A percentile compares a stretch with the other conserved stretches of the same genome.
These are phyloP conservation scores for Suhomyces ambrosiae DNA, from an alignment of 1,139 yeast genomes.

Conservation along the genomic window DNA sequence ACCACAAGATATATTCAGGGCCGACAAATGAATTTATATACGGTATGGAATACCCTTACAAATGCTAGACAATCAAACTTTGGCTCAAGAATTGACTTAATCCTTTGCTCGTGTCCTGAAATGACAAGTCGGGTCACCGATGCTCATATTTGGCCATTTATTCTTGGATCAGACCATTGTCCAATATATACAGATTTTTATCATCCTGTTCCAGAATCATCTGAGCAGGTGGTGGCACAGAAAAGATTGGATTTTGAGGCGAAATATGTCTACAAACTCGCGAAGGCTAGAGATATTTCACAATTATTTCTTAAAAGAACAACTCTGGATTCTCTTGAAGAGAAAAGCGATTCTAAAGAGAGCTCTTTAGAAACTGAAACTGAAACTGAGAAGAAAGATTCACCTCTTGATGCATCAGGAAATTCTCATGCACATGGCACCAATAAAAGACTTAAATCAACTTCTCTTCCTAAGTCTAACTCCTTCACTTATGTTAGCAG, in stretches of 20 bases:
- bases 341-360: not conserved
- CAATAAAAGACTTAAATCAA: not conserved
- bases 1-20: slow-evolving; percentile 63
- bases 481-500: slow-evolving; percentile 15
- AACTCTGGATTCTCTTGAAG: not conserved
- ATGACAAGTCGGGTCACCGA: slow-evolving; percentile 36
- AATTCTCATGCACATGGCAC: not conserved
- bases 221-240: not conserved
- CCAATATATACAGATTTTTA: slow-evolving; percentile 78
- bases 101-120: slow-evolving; percentile 48
- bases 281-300: slow-evolving; percentile 53
- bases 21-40: slow-evolving; percentile 65
- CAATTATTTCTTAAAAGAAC: slow-evolving; percentile 40
- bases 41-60: slow-evolving; percentile 88
- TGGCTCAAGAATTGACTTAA: slow-evolving; percentile 87
- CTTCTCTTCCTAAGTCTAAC: not conserved
- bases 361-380: not conserved
- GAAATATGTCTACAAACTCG: slow-evolving; percentile 49
- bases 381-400: not conserved
- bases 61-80: slow-evolving; percentile 80
- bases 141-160: slow-evolving; percentile 68
- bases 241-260: slow-evolving; percentile 56
- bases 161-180: slow-evolving; percentile 93
- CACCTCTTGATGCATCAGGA: not conserved
- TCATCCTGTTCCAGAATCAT: slow-evolving; percentile 10